These are phyloP conservation scores for Coemansia sp. DNA, from an alignment of 192 early-diverging fungal species.

Conservation along the genomic window DNA sequence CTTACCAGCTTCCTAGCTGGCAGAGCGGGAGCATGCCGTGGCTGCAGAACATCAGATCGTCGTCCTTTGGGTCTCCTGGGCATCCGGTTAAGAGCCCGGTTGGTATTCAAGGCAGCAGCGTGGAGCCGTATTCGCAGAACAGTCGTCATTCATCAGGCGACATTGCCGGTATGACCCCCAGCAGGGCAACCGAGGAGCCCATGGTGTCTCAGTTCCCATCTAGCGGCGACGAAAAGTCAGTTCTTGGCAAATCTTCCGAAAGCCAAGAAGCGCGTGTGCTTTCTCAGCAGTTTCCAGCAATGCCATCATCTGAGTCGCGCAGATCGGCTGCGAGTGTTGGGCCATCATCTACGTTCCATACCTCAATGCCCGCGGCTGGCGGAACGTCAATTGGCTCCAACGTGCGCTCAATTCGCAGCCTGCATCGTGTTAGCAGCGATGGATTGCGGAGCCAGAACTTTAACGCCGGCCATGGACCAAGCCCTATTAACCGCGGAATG, in stretches of 20 bases:
- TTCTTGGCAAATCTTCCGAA: neutral
- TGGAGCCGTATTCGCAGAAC: constrained; percentile 3
- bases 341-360: constrained; percentile 25
- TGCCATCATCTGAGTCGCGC: constrained; percentile 11
- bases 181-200: constrained; percentile 17
- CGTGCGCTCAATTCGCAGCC: constrained; percentile 35
- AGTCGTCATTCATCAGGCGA: constrained; percentile 1
- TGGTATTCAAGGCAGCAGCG: constrained; percentile 1
- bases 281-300: neutral
- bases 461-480: constrained; percentile 18
- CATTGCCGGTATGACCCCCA: neutral
- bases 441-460: constrained; percentile 29
- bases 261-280: neutral
- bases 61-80: constrained; percentile 25
- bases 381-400: constrained; percentile 31
- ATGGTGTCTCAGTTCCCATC: constrained; percentile 34
- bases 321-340: constrained; percentile 22
- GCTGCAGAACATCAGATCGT: constrained; percentile 14
- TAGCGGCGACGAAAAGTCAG: neutral
- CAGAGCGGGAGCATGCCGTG: constrained; percentile 46
- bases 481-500: constrained; percentile 37
- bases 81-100: constrained; percentile 23
- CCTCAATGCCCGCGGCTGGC: constrained; percentile 18
- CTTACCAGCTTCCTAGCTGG: constrained; percentile 49
- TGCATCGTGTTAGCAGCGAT: constrained; percentile 36